Evolutionary conservation across 1,139 yeast genomes (phyloP).

Genomic region (Geotrichum reessii): DNA sequence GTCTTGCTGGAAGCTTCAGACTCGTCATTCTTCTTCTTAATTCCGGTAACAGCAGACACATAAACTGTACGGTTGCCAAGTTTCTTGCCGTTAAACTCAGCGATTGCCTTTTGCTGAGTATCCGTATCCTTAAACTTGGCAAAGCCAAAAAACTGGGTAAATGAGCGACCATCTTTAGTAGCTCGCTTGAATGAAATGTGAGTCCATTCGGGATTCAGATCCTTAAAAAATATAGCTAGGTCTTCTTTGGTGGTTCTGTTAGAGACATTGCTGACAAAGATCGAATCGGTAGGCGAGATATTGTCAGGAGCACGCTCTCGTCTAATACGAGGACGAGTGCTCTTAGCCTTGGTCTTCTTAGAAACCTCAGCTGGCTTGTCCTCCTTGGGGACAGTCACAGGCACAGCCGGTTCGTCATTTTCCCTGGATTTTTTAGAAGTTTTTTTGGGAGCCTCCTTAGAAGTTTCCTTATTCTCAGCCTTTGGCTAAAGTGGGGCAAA

Average conservation of each 20-base stretch:
- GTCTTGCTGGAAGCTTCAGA: neutral
- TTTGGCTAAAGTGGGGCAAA: neutral
- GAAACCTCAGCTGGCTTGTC: neutral
- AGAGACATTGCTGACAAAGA: conserved; percentile 48
- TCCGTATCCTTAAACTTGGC: conserved; percentile 47
- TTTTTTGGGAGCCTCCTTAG: conserved; percentile 1
- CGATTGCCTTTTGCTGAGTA: conserved; percentile 43
- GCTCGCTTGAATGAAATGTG: conserved; percentile 6
- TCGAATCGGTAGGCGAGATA: conserved; percentile 35
- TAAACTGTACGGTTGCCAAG: conserved; percentile 35
- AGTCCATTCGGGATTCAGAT: conserved; percentile 23
- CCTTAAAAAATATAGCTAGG: conserved; percentile 28
- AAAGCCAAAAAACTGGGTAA: conserved; percentile 42
- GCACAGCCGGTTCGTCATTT: conserved; percentile 12
- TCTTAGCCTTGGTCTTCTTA: conserved; percentile 2
- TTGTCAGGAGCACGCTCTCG: conserved; percentile 22
- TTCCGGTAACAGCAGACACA: conserved; percentile 21
- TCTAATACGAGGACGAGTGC: conserved; percentile 10
- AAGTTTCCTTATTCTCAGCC: neutral
- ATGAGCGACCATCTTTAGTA: conserved; percentile 2
- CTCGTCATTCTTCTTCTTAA: conserved; percentile 17
- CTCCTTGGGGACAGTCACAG: neutral
- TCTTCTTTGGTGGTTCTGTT: conserved; percentile 32
- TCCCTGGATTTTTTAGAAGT: conserved; percentile 5
- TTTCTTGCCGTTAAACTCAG: conserved; percentile 38